Conservation (phyloP, 768 basidiomycete species). For the Trametopsis cervina region DNA sequence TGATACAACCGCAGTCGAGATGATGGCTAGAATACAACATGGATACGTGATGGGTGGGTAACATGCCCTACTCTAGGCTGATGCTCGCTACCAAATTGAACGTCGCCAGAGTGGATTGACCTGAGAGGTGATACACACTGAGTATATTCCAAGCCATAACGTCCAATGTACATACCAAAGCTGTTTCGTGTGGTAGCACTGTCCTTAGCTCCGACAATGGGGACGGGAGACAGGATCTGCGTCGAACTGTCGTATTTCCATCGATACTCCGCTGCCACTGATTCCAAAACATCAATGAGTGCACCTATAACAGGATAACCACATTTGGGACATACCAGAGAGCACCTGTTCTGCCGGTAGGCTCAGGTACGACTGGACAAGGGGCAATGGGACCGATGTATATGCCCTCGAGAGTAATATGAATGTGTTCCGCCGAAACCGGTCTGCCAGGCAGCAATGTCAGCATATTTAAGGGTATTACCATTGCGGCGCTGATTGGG, state of each 20-base stretch:
- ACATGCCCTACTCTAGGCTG: conserved; percentile 2
- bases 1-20: too few relatives aligned
- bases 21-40: conserved; percentile 2
- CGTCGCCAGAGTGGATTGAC: conserved; percentile 7
- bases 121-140: too few relatives aligned
- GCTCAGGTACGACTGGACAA: conserved; percentile 55
- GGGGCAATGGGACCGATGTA: conserved; percentile 45
- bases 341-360: conserved; percentile 28
- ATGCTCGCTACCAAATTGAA: conserved; percentile 7
- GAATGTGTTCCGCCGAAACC: conserved; percentile 53
- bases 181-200: too few relatives aligned
- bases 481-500: background rate
- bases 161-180: too few relatives aligned
- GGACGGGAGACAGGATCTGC: conserved; percentile 38
- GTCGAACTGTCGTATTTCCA: conserved; percentile 48
- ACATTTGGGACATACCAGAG: conserved; percentile 20
- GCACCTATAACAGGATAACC: background rate
- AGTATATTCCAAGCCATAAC: too few relatives aligned
- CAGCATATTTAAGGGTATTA: background rate
- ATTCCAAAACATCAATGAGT: background rate
- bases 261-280: conserved; percentile 35
- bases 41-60: background rate
- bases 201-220: too few relatives aligned
- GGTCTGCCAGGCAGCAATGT: conserved; percentile 32
- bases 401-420: conserved; percentile 56